phyloP scores from a whole-genome alignment of 2,329 filamentous ascomycete genomes.

The Colletotrichum euphorbiae region DNA sequence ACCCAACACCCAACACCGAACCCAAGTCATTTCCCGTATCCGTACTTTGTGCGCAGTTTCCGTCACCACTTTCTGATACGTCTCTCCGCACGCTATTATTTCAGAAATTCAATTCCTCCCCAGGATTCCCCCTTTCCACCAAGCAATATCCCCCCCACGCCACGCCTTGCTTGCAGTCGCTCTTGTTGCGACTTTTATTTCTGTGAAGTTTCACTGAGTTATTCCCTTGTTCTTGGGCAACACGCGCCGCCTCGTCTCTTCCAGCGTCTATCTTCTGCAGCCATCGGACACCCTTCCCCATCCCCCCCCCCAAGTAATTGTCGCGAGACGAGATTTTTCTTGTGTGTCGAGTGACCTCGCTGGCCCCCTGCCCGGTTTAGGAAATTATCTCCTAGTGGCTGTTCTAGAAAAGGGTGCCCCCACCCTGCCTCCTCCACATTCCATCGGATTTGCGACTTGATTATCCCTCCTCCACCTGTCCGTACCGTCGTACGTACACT shows the following conservation, averaged over 20 bases:
- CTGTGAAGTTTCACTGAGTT: neutral
- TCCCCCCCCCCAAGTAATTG: constrained; percentile 19
- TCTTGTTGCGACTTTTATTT: neutral
- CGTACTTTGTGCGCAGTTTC: neutral
- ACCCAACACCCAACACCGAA: neutral
- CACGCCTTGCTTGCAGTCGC: too few relatives aligned
- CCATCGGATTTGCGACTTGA: constrained; percentile 5
- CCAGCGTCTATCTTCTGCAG: neutral
- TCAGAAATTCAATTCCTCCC: neutral
- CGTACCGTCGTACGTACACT: neutral
- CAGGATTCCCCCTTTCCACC: neutral
- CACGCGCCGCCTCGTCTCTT: too few relatives aligned
- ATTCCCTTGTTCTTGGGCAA: neutral
- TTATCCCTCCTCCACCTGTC: constrained; percentile 1
- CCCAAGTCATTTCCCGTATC: constrained; percentile 9
- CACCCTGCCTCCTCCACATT: constrained; percentile 32
- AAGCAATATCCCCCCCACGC: neutral
- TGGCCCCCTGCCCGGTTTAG: constrained; percentile 34
- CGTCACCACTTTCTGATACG: neutral
- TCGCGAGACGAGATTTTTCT: constrained; percentile 13
- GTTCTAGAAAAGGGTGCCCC: constrained; percentile 39
- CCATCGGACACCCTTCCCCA: constrained; percentile 22
- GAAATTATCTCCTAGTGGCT: constrained; percentile 39
- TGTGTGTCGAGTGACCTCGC: constrained; percentile 35
- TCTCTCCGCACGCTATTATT: neutral